These are phyloP conservation scores for Pythium utonaiense DNA, from an alignment of 352 stramenopile genomes.

Conservation along the genomic window DNA sequence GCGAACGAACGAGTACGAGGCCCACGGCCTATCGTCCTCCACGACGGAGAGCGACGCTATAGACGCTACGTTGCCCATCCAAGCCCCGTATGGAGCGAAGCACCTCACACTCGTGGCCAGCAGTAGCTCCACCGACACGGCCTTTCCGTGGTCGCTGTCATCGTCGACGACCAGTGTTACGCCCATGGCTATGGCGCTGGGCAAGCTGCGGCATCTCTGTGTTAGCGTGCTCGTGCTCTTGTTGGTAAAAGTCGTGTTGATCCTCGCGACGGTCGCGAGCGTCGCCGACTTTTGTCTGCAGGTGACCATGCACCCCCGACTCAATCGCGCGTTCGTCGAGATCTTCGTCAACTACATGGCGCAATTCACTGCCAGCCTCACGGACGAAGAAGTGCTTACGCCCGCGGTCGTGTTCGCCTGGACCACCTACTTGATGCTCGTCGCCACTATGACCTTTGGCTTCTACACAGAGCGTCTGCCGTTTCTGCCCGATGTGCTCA, in stretches of 20 bases:
- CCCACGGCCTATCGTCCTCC: background rate
- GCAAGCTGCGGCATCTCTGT: constrained; percentile 11
- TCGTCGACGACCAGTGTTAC: constrained; percentile 11
- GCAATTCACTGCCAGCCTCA: constrained; percentile 55
- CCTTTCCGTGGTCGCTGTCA: constrained; percentile 29
- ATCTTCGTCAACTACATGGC: constrained; percentile 66
- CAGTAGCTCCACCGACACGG: constrained; percentile 15
- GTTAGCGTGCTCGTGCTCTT: constrained; percentile 25
- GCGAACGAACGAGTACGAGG: constrained; percentile 50
- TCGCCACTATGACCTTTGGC: constrained; percentile 46
- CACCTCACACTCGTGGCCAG: constrained; percentile 49
- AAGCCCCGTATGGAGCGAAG: constrained; percentile 38
- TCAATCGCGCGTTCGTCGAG: constrained; percentile 64
- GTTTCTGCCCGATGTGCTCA: constrained; percentile 47
- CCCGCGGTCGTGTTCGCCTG: constrained; percentile 50
- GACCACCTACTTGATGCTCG: constrained; percentile 42
- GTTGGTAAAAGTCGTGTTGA: constrained; percentile 46
- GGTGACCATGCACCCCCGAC: constrained; percentile 58
- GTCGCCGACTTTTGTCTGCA: constrained; percentile 72
- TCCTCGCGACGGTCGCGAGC: constrained; percentile 53
- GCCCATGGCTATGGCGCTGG: constrained; percentile 6
- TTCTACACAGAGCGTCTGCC: constrained; percentile 52
- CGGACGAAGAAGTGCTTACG: constrained; percentile 58
- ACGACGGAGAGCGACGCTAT: constrained; percentile 20
- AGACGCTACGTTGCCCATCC: constrained; percentile 23